Evolutionary conservation across 106 monocot species (phyloP), one percentile per base, ranked within the genome.

Genomic region (Vanilla planifolia): DNA sequence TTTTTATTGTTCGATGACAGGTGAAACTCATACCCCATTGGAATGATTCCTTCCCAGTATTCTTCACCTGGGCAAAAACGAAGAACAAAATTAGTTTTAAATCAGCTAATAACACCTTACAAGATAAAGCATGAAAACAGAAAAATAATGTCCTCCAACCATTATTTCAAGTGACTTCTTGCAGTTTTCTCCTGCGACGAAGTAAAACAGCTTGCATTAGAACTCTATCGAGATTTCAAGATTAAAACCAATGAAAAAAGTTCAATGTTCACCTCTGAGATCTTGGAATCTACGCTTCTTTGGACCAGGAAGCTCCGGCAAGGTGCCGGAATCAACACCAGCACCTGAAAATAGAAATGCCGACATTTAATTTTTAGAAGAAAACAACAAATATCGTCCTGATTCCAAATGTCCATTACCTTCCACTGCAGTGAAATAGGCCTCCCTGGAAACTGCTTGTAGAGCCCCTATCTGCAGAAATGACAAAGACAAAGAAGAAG

Each of bases 401-500:
- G n/a, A 45, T 45, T 13, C 33, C 4, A 5, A 57, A 22, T 20
- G 34, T 0, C 7, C 15, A 32, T 35, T 51, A 83, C 93, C 80
- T 51, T 94, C 93, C 21, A 71, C 72, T 0, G 86, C 86, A 61
- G 75, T 83, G 71, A 89, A 83, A 39, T 86, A 95, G 0, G 73
- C 80, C 32, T 95, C 89, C 0, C 89, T 69, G 3, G 89, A 51
- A 15, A 89, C 68, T 22, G 94, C 89, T 75, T 95, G 89, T 16
- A 80, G 39, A 24, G 86, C 89, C 0, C 89, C 89, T 58, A 95
- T 86, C 89, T 94, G 56, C 16, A 8, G 14, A 71, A 59, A 14
- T 27, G 25, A 43, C 9, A 45, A 27, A 53, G n/a, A 37, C n/a
- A n/a, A n/a, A n/a, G n/a, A n/a, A n/a, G 13, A 9, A 36, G 20